phyloP scores from a whole-genome alignment of 208 protist species.

The Spongospora subterranea region DNA sequence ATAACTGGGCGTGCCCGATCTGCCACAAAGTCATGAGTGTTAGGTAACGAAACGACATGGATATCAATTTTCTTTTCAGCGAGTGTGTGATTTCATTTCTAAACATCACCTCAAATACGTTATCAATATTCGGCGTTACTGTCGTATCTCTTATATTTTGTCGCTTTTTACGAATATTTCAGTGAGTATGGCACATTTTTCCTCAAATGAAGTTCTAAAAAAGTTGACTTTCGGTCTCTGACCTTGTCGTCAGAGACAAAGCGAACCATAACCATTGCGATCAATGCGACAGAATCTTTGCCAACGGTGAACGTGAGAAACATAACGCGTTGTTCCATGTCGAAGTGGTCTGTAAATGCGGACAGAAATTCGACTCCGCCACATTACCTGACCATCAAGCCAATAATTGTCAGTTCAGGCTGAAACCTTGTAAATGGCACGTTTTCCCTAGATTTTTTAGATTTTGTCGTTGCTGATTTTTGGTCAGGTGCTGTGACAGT shows the following conservation, averaged over 20 bases:
- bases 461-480: neutral
- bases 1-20: constrained; percentile 41
- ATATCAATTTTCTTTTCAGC: neutral
- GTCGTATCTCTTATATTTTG: too few species aligned
- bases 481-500: neutral
- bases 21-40: constrained; percentile 42
- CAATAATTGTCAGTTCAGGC: neutral
- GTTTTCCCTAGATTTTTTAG: neutral
- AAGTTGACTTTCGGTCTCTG: too few species aligned
- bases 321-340: constrained; percentile 30
- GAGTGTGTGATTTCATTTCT: too few species aligned
- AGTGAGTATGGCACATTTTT: too few species aligned
- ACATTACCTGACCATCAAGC: constrained; percentile 1
- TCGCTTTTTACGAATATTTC: too few species aligned
- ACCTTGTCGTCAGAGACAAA: neutral
- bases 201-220: too few species aligned
- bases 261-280: constrained; percentile 36
- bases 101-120: too few species aligned
- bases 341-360: neutral
- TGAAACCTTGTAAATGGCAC: constrained; percentile 18
- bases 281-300: constrained; percentile 21
- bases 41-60: neutral
- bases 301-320: neutral
- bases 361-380: neutral
- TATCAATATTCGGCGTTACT: too few species aligned